Evolutionary conservation across 257 asterid species (phyloP), one percentile per base, ranked within the genome.

Genomic region (Solanum medicagineum): DNA sequence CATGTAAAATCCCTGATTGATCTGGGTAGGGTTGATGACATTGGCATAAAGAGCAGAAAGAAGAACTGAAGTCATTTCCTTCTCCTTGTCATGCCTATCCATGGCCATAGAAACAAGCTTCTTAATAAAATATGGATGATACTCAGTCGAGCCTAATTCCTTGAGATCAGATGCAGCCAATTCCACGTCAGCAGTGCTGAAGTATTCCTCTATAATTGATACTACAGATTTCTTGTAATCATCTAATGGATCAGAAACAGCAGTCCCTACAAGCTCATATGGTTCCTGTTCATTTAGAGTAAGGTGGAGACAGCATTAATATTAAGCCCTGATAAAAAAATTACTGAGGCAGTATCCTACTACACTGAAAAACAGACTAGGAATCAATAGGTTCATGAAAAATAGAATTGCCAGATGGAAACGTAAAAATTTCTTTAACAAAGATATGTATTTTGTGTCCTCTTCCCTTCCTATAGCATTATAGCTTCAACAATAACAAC

Each of bases 61-160:
- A 87, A 97, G 88, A 81, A 97, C 99, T 5, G 99, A 97, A 65
- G 99, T 93, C 99, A 97, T 97, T 88, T 97, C 99, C 85, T 96
- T 96, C 91, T 96, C 99, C 90, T 95, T 96, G 89, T 96, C 92
- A 87, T 95, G 91, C 85, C 98, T 93, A 86, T 97, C 99, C 99
- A 97, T 92, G 87, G 99, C 95, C 88, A 97, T 86, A 82, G 99
- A 97, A 88, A 97, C 92, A 42, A 97, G 97, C 83, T 98, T 94
- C 90, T 95, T 97, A 75, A 95, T 90, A 73, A 95, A 92, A 91
- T 97, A 97, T 1, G 98, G 98, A 85, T 97, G 99, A 74, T 94
- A 97, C 88, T 94, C 98, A 26, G 91, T 90, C 0, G 94, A 94
- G 53, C 98, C 97, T 11, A 95, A 93, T 80, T 97, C 98, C 87